phyloP scores from a whole-genome alignment of 2,329 filamentous ascomycete genomes.

The Neofusicoccum parvum region DNA sequence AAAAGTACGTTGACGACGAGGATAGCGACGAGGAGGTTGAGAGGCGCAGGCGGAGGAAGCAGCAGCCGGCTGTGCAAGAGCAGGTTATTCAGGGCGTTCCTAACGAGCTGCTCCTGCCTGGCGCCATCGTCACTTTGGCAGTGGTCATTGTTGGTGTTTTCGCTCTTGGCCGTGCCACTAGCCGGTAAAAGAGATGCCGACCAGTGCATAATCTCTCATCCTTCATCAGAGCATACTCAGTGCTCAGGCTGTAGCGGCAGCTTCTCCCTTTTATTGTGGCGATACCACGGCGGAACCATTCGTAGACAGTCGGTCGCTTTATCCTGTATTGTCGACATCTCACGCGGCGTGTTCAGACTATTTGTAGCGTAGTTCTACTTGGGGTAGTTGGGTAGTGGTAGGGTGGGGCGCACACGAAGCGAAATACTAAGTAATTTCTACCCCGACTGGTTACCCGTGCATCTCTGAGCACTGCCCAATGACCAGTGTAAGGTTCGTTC shows the following conservation, averaged over 20 bases:
- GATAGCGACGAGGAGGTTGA: constrained; percentile 59
- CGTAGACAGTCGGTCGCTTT: constrained; percentile 14
- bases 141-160: constrained; percentile 95
- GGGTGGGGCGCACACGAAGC: background rate
- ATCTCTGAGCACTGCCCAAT: background rate
- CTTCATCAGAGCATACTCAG: background rate
- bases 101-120: constrained; percentile 89
- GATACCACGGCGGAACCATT: constrained; percentile 13
- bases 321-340: background rate
- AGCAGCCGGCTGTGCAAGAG: constrained; percentile 55
- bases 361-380: background rate
- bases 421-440: background rate
- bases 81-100: constrained; percentile 89
- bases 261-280: background rate
- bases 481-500: background rate
- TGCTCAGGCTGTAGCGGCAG: background rate
- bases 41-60: constrained; percentile 40
- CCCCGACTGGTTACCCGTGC: background rate
- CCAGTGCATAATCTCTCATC: background rate
- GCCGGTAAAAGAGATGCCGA: constrained; percentile 38
- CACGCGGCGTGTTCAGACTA: background rate
- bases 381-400: background rate
- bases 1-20: constrained; percentile 52
- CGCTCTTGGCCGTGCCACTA: constrained; percentile 71
- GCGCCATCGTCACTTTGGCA: constrained; percentile 91